A percentile compares a stretch with the other conserved stretches of the same genome.
Conservation (phyloP, 164 flowering plant species). For the Kingdonia uniflora region DNA sequence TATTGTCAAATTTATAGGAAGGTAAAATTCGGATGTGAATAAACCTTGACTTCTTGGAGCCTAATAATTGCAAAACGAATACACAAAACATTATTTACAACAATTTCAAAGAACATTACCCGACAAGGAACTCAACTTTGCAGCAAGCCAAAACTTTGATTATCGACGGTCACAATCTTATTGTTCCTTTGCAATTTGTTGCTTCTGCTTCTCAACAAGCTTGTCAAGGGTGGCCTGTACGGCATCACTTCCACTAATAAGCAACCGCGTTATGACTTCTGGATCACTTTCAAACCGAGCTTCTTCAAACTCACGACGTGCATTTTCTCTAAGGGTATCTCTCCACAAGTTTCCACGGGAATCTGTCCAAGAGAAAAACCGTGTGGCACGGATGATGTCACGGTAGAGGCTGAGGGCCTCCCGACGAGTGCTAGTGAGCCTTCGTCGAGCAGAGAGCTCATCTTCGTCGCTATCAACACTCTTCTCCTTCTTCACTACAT, state of each 20-base stretch:
- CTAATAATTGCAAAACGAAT: no score
- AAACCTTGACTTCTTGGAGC: no score
- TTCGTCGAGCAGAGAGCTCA: not conserved
- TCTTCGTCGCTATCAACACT: not conserved
- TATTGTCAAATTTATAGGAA: no score
- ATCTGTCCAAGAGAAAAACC: not conserved
- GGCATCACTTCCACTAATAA: conserved; percentile 1
- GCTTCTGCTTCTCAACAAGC: conserved; percentile 3
- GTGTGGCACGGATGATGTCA: no score
- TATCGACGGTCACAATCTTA: not conserved
- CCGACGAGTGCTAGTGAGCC: conserved; percentile 11
- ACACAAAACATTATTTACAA: no score
- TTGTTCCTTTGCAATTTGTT: not conserved
- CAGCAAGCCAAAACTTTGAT: no score
- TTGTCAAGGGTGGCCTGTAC: conserved; percentile 2
- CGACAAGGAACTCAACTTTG: no score
- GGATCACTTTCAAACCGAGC: not conserved
- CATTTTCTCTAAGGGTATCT: not conserved
- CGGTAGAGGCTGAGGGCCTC: not conserved
- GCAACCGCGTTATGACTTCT: not conserved
- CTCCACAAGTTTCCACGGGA: not conserved
- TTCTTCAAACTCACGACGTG: not conserved
- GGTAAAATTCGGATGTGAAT: no score
- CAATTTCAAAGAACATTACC: no score
- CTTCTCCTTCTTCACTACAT: not conserved